These are phyloP conservation scores for Gardenia jasminoides DNA, from an alignment of 257 asterid genomes.

Conservation along the genomic window DNA sequence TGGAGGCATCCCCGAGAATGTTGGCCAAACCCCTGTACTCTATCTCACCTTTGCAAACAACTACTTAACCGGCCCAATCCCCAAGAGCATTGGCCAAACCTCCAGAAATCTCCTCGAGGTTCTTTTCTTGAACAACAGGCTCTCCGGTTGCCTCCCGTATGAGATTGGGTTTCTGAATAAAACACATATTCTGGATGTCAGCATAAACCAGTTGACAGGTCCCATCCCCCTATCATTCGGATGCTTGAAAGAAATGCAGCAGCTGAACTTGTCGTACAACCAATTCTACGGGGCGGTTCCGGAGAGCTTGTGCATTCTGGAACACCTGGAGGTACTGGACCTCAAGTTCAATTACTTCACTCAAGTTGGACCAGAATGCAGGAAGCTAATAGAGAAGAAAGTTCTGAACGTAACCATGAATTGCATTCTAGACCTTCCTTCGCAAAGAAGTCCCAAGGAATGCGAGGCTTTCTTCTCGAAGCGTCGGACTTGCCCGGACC, in stretches of 20 bases:
- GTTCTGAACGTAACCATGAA: slow-evolving; percentile 52
- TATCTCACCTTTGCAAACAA: slow-evolving; percentile 63
- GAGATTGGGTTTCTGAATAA: slow-evolving; percentile 49
- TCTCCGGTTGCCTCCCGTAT: slow-evolving; percentile 65
- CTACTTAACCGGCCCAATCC: slow-evolving; percentile 48
- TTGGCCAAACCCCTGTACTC: slow-evolving; percentile 42
- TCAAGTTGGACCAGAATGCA: slow-evolving; percentile 58
- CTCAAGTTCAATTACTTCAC: slow-evolving; percentile 53
- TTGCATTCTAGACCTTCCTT: slow-evolving; percentile 53
- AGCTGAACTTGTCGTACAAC: slow-evolving; percentile 39
- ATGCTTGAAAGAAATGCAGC: slow-evolving; percentile 35
- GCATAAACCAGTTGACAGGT: slow-evolving; percentile 55
- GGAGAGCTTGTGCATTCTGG: slow-evolving; percentile 47
- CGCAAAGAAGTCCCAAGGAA: slow-evolving; percentile 35
- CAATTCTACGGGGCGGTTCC: slow-evolving; percentile 57
- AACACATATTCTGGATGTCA: slow-evolving; percentile 42
- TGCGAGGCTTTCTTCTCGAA: slow-evolving; percentile 45
- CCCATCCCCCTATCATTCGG: slow-evolving; percentile 64
- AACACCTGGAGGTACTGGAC: slow-evolving; percentile 19
- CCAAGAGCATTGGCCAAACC: slow-evolving; percentile 45
- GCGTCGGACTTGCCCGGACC: slow-evolving; percentile 36
- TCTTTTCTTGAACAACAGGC: slow-evolving; percentile 40
- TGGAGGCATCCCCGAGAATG: slow-evolving; percentile 37
- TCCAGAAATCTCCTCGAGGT: slow-evolving; percentile 32
- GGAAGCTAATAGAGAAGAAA: slow-evolving; percentile 37